phyloP scores from a whole-genome alignment of 371 early-diverging fungal genomes.

The Actinomortierella wolfii region DNA sequence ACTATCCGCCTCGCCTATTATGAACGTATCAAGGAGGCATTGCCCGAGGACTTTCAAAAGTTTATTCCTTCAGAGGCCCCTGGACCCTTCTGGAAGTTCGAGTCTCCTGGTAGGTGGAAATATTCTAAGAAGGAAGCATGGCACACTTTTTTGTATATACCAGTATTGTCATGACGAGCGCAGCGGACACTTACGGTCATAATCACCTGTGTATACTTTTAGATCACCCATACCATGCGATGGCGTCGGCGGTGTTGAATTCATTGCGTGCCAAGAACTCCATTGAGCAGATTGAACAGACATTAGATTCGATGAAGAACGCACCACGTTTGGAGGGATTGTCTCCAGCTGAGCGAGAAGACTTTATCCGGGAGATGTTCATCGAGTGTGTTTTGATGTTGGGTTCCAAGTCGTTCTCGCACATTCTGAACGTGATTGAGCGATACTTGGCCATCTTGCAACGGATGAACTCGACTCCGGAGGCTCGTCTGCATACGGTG shows the following conservation, averaged over 20 bases:
- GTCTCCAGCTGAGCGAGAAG: constrained; percentile 49
- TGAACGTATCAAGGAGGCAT: constrained; percentile 79
- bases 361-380: constrained; percentile 70
- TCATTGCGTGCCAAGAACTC: constrained; percentile 66
- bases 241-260: constrained; percentile 63
- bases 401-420: constrained; percentile 93
- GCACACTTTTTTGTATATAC: no score
- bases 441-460: constrained; percentile 75
- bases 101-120: constrained; percentile 47
- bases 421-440: constrained; percentile 89
- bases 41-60: constrained; percentile 69
- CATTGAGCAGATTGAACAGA: constrained; percentile 64
- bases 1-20: constrained; percentile 82
- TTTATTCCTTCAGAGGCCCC: constrained; percentile 74
- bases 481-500: constrained; percentile 71
- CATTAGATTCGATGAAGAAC: constrained; percentile 50
- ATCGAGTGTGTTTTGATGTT: constrained; percentile 81
- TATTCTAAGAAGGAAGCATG: constrained; percentile 49
- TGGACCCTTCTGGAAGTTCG: constrained; percentile 70
- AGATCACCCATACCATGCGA: constrained; percentile 56
- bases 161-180: no score
- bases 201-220: constrained; percentile 4
- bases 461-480: constrained; percentile 59
- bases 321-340: constrained; percentile 39
- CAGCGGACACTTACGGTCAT: no score